A percentile compares a stretch with the other conserved stretches of the same genome.
These are phyloP conservation scores for Hericium erinaceus DNA, from an alignment of 768 basidiomycete species.

Conservation along the genomic window DNA sequence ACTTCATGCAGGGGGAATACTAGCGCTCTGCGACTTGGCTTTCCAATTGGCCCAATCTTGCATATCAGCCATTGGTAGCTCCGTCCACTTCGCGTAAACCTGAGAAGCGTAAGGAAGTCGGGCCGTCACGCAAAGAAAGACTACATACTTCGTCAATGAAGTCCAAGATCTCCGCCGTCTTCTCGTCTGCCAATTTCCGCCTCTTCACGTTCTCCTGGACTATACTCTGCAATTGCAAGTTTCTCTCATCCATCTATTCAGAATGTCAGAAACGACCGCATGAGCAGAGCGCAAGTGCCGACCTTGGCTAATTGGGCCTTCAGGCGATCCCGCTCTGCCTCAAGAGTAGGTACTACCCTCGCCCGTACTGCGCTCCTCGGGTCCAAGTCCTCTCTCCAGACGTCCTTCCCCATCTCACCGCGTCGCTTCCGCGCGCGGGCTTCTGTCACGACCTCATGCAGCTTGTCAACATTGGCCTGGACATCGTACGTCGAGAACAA, in stretches of 20 bases:
- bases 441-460: conserved; percentile 62
- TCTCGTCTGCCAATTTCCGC: conserved; percentile 36
- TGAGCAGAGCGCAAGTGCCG: background rate
- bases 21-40: conserved; percentile 25
- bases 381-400: conserved; percentile 57
- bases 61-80: conserved; percentile 57
- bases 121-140: background rate
- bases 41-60: conserved; percentile 29
- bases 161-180: conserved; percentile 38
- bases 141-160: conserved; percentile 42
- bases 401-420: conserved; percentile 36
- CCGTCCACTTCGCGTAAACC: conserved; percentile 43
- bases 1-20: conserved; percentile 3
- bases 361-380: conserved; percentile 57
- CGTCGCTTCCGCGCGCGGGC: conserved; percentile 47
- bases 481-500: conserved; percentile 62
- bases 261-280: background rate
- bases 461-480: conserved; percentile 57
- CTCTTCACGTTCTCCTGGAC: conserved; percentile 39
- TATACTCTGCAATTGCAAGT: conserved; percentile 35
- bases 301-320: conserved; percentile 29
- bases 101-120: conserved; percentile 17
- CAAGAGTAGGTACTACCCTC: conserved; percentile 51
- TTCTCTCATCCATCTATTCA: conserved; percentile 50
- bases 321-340: conserved; percentile 31